These are phyloP conservation scores for Dipteronia sinensis DNA, from an alignment of 345 rosid genomes.

Conservation along the genomic window DNA sequence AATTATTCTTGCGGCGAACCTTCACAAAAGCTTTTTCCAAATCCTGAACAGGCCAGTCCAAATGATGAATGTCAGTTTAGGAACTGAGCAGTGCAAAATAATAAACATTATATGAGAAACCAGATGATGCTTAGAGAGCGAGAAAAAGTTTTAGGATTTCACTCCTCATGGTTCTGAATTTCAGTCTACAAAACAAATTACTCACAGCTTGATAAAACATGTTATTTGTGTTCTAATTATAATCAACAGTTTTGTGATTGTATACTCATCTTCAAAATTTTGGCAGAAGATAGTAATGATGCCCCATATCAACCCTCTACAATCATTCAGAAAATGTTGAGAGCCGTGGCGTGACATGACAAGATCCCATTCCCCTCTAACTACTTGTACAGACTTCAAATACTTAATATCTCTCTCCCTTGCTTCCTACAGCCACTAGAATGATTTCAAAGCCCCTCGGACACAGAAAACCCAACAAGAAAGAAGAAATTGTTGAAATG, in stretches of 20 bases:
- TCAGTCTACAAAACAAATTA: neutral
- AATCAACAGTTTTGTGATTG: no score
- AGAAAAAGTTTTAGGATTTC: neutral
- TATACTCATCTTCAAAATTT: neutral
- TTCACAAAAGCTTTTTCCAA: slow-evolving; percentile 52
- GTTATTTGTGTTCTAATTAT: no score
- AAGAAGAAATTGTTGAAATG: neutral
- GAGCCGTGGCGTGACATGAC: neutral
- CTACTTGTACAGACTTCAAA: neutral
- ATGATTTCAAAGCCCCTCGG: neutral
- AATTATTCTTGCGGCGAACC: slow-evolving; percentile 63
- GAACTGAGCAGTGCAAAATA: neutral
- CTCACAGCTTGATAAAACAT: no score
- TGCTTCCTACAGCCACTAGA: neutral
- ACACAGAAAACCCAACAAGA: neutral
- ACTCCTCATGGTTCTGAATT: no score
- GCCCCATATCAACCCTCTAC: neutral
- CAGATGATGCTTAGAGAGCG: no score
- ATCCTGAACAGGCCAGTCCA: slow-evolving; percentile 36
- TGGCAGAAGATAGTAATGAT: neutral
- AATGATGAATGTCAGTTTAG: neutral
- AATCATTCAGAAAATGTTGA: neutral
- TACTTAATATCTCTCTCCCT: neutral
- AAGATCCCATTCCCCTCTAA: neutral
- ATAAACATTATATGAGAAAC: neutral